Conservation (phyloP, 495 filamentous ascomycete genomes). For the Rusavskia elegans region DNA sequence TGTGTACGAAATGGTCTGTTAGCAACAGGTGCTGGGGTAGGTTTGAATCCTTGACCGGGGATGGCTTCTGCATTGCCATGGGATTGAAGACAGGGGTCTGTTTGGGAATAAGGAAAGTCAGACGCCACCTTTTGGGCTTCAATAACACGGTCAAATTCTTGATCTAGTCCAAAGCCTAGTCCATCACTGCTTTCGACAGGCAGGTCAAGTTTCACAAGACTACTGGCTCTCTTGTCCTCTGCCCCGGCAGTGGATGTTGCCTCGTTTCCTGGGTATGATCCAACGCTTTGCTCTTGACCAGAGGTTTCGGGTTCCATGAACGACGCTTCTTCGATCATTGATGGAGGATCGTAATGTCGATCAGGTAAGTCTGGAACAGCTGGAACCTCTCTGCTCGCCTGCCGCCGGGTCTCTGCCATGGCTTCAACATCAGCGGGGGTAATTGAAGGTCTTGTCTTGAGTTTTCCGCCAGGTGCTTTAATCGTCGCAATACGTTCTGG, state of each 20-base stretch:
- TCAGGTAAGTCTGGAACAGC: conserved; percentile 46
- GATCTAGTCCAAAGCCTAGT: conserved; percentile 68
- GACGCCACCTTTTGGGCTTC: conserved; percentile 93
- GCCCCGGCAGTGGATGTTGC: conserved; percentile 3
- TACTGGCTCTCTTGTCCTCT: conserved; percentile 29
- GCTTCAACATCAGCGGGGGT: conserved; percentile 70
- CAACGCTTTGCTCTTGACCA: conserved; percentile 7
- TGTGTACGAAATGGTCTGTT: conserved; percentile 43
- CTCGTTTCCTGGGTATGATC: conserved; percentile 4
- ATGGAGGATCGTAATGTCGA: conserved; percentile 35
- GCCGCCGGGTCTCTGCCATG: conserved; percentile 76
- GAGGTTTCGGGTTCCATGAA: conserved; percentile 17
- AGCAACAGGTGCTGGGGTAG: conserved; percentile 26
- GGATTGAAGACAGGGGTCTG: conserved; percentile 5
- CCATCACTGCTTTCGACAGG: conserved; percentile 30
- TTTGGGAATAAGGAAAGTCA: conserved; percentile 31
- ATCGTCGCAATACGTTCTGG: conserved; percentile 82
- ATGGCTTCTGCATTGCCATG: conserved; percentile 9
- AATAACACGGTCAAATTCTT: conserved; percentile 89
- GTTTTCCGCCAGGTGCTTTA: conserved; percentile 67
- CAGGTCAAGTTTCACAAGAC: conserved; percentile 54
- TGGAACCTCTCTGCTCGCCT: conserved; percentile 53
- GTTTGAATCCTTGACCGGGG: conserved; percentile 16
- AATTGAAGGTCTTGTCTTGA: conserved; percentile 80
- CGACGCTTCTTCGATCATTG: conserved; percentile 15